A percentile compares a stretch with the other conserved stretches of the same genome.
These are phyloP conservation scores for Paracoccidioides lutzii DNA, from an alignment of 2,329 filamentous ascomycete genomes.

Conservation along the genomic window DNA sequence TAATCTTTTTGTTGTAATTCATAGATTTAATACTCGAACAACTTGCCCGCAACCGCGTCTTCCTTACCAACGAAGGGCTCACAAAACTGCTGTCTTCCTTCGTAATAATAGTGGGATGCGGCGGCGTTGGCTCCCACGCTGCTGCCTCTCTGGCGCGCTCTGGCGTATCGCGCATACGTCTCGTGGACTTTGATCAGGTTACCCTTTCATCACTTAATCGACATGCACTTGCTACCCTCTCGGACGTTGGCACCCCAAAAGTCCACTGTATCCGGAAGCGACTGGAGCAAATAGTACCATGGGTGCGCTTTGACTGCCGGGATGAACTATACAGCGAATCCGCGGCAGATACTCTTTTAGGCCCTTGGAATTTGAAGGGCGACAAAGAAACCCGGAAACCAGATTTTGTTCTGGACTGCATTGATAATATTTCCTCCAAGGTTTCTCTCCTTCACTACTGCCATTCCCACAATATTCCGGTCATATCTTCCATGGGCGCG, in stretches of 20 bases:
- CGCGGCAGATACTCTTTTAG: slow-evolving; percentile 55
- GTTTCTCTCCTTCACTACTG: slow-evolving; percentile 84
- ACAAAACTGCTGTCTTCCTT: slow-evolving; percentile 67
- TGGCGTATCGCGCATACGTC: slow-evolving; percentile 71
- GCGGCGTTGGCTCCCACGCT: slow-evolving; percentile 89
- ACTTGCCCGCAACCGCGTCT: slow-evolving; percentile 81
- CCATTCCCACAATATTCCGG: slow-evolving; percentile 58
- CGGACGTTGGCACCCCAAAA: slow-evolving; percentile 86
- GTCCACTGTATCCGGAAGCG: slow-evolving; percentile 70
- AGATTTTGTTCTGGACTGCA: slow-evolving; percentile 89
- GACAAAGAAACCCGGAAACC: slow-evolving; percentile 41
- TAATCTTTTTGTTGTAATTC: slow-evolving; percentile 4
- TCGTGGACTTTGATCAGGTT: slow-evolving; percentile 97
- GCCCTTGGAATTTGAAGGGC: slow-evolving; percentile 45
- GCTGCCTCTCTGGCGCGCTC: slow-evolving; percentile 75
- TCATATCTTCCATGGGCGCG: slow-evolving; percentile 92
- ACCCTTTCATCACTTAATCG: slow-evolving; percentile 86
- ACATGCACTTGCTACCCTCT: slow-evolving; percentile 88
- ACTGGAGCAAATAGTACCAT: slow-evolving; percentile 76
- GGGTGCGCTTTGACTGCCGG: slow-evolving; percentile 76
- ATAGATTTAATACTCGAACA: slow-evolving; percentile 87
- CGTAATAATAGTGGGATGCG: slow-evolving; percentile 81
- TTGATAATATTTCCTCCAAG: slow-evolving; percentile 97
- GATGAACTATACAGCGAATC: slow-evolving; percentile 68
- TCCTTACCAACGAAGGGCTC: slow-evolving; percentile 72